phyloP scores from a whole-genome alignment of 1,139 yeast species.

The Meyerozyma smithsonii region DNA sequence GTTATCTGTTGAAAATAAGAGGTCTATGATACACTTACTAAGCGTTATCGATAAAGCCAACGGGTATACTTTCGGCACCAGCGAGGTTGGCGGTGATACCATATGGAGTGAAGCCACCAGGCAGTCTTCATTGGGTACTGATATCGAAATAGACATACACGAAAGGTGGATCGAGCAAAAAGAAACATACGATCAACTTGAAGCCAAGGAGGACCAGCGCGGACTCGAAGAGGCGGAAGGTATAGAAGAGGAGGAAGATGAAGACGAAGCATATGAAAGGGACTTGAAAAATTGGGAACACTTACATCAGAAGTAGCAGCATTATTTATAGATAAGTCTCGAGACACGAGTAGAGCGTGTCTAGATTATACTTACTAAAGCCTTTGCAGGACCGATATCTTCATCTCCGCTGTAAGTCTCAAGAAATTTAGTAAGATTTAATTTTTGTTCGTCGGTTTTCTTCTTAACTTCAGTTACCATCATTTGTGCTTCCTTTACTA shows the following conservation, averaged over 20 bases:
- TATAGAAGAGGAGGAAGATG: constrained; percentile 36
- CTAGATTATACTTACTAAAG: constrained; percentile 7
- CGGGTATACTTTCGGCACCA: constrained; percentile 89
- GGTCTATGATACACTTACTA: constrained; percentile 80
- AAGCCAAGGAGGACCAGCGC: constrained; percentile 41
- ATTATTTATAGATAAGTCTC: neutral
- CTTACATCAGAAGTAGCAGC: constrained; percentile 16
- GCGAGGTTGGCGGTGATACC: constrained; percentile 92
- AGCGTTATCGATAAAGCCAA: constrained; percentile 81
- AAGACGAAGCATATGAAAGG: constrained; percentile 68
- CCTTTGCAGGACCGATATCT: constrained; percentile 39
- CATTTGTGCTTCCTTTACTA: constrained; percentile 62
- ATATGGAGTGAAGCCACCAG: constrained; percentile 95
- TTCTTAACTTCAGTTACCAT: constrained; percentile 60
- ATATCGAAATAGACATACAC: constrained; percentile 65
- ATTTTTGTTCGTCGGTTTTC: constrained; percentile 48
- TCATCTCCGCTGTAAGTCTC: constrained; percentile 45
- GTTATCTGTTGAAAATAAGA: constrained; percentile 83
- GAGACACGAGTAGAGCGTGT: no score
- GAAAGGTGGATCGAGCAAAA: constrained; percentile 95
- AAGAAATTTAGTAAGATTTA: constrained; percentile 38
- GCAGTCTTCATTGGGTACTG: constrained; percentile 57
- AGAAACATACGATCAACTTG: constrained; percentile 63
- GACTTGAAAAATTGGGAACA: constrained; percentile 65
- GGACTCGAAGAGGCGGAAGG: constrained; percentile 18